A percentile compares a stretch with the other conserved stretches of the same genome.
phyloP scores from a whole-genome alignment of 495 filamentous ascomycete genomes.

The Hypoxylon fuscum region DNA sequence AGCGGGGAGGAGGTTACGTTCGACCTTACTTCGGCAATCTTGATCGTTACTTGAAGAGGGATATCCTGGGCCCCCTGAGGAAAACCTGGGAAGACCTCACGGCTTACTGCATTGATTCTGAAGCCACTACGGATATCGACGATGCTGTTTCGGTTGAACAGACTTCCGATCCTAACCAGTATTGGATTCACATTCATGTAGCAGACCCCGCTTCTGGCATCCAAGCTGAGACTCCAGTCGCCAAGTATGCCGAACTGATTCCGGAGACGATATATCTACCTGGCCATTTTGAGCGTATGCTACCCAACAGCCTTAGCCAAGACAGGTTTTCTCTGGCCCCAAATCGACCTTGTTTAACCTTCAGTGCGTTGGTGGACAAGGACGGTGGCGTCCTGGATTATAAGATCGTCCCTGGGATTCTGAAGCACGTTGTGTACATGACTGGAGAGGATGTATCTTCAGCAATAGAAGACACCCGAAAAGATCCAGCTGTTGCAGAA shows the following conservation, averaged over 20 bases:
- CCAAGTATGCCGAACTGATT: constrained; percentile 70
- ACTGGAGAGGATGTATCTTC: constrained; percentile 67
- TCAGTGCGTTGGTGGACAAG: constrained; percentile 74
- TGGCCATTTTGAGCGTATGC: constrained; percentile 77
- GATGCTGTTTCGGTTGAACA: constrained; percentile 85
- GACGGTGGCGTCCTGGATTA: constrained; percentile 72
- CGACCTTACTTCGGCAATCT: constrained; percentile 45
- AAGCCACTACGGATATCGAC: constrained; percentile 79
- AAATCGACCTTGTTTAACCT: constrained; percentile 77
- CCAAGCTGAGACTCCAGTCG: constrained; percentile 61
- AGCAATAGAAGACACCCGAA: constrained; percentile 53
- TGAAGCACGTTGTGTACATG: constrained; percentile 77
- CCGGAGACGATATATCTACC: constrained; percentile 77
- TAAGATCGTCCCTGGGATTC: constrained; percentile 73
- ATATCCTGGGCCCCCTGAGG: constrained; percentile 66
- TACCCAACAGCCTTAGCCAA: constrained; percentile 66
- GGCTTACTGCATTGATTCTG: constrained; percentile 86
- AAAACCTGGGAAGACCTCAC: constrained; percentile 74
- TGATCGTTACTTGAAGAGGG: constrained; percentile 41
- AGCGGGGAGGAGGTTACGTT: constrained; percentile 54
- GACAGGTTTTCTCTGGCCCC: constrained; percentile 73
- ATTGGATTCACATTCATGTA: constrained; percentile 89
- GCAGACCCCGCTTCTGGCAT: constrained; percentile 95
- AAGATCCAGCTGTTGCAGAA: constrained; percentile 15
- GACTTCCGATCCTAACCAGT: constrained; percentile 63